phyloP scores from a whole-genome alignment of 805 yeast genomes.

The Clavispora santaluciae region DNA sequence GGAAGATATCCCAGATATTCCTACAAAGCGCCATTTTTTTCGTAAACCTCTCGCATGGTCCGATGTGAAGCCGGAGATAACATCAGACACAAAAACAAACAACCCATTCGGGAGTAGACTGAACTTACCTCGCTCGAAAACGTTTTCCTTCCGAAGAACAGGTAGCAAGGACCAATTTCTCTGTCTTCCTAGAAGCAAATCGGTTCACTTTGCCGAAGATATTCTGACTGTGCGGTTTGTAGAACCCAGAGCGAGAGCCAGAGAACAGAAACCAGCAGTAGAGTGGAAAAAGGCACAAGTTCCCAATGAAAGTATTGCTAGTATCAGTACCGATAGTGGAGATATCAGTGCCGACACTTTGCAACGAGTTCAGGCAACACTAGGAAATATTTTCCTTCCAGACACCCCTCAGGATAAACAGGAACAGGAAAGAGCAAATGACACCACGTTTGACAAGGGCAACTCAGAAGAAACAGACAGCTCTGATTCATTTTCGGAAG shows the following conservation, averaged over 20 bases:
- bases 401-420: not conserved
- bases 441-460: not conserved
- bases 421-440: not conserved
- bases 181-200: conserved; percentile 11
- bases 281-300: not conserved
- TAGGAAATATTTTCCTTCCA: not conserved
- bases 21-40: not conserved
- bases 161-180: not conserved
- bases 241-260: not conserved
- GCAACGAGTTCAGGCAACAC: not conserved
- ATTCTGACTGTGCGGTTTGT: not conserved
- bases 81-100: not conserved
- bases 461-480: not conserved
- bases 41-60: not conserved
- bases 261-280: not conserved
- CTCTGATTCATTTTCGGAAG: not conserved
- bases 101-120: not conserved
- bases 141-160: not conserved
- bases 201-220: conserved; percentile 15
- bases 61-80: not conserved
- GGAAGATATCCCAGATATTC: not conserved
- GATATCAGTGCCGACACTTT: not conserved
- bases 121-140: not conserved
- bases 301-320: not conserved
- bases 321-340: not conserved